Conservation (phyloP, 768 basidiomycete species). For the Lentinula raphanica region DNA sequence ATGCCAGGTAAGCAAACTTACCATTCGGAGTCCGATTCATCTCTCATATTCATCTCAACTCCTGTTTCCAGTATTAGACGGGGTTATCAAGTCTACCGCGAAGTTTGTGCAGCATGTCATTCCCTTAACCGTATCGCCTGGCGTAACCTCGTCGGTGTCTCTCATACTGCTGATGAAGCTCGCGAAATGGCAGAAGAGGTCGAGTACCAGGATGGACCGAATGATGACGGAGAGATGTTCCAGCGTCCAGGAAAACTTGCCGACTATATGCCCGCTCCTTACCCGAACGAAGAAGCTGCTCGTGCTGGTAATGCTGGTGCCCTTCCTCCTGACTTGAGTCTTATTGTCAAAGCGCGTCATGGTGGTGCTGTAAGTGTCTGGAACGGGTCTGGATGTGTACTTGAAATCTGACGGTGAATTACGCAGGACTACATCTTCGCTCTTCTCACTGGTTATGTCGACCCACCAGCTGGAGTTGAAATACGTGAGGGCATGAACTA, state of each 20-base stretch:
- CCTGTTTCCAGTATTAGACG: conserved; percentile 70
- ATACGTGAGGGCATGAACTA: conserved; percentile 98
- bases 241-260: conserved; percentile 96
- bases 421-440: conserved; percentile 95
- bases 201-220: conserved; percentile 95
- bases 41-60: conserved; percentile 8
- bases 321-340: conserved; percentile 91
- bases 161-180: conserved; percentile 88
- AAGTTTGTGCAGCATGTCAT: conserved; percentile 98
- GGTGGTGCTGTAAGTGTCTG: conserved; percentile 79
- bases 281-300: conserved; percentile 97
- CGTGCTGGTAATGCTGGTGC: conserved; percentile 92
- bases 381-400: not conserved
- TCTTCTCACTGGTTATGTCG: conserved; percentile 93
- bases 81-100: conserved; percentile 96
- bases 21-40: conserved; percentile 7
- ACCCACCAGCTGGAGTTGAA: conserved; percentile 92
- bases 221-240: conserved; percentile 97
- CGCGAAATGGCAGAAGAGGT: conserved; percentile 93
- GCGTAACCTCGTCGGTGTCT: conserved; percentile 98
- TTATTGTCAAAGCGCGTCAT: conserved; percentile 98
- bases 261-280: conserved; percentile 92
- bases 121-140: conserved; percentile 99
- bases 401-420: not conserved
- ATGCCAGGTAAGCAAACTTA: conserved; percentile 71